A percentile compares a stretch with the other conserved stretches of the same genome.
phyloP scores from a whole-genome alignment of 116 monocot genomes.

The Dioscorea cayenensis region DNA sequence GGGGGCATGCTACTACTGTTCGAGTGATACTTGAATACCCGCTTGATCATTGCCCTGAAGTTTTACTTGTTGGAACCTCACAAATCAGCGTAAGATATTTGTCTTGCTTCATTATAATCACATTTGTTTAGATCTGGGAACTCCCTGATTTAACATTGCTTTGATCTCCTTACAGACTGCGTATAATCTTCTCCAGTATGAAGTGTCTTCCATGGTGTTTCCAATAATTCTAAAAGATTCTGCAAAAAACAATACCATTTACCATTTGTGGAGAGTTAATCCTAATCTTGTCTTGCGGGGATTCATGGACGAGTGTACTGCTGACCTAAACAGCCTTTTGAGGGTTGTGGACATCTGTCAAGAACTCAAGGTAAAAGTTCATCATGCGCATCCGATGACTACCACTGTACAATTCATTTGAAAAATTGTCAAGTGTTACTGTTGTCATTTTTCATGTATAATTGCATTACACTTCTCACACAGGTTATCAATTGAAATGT shows the following conservation, averaged over 20 bases:
- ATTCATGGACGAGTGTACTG: slow-evolving; percentile 40
- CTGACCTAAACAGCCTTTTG: slow-evolving; percentile 34
- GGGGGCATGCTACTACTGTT: slow-evolving; percentile 66
- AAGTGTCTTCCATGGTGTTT: slow-evolving; percentile 59
- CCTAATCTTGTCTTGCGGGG: slow-evolving; percentile 59
- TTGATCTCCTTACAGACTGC: slow-evolving; percentile 52
- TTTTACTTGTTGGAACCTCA: slow-evolving; percentile 66
- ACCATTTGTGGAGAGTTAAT: slow-evolving; percentile 63
- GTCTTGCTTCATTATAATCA: neutral
- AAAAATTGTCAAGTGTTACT: neutral
- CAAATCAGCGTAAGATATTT: slow-evolving; percentile 52
- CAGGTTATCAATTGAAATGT: too few relatives aligned
- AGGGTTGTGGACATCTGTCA: slow-evolving; percentile 70
- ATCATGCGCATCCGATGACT: neutral
- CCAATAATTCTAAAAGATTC: slow-evolving; percentile 60
- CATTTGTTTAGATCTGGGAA: too few relatives aligned
- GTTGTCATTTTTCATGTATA: too few relatives aligned
- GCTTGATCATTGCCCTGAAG: slow-evolving; percentile 61
- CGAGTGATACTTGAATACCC: slow-evolving; percentile 64
- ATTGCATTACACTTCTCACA: too few relatives aligned
- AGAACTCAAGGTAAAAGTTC: slow-evolving; percentile 77
- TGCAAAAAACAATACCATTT: slow-evolving; percentile 29
- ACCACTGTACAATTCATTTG: neutral
- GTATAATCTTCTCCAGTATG: slow-evolving; percentile 78
- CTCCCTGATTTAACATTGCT: neutral